Evolutionary conservation across 2,329 filamentous ascomycete species (phyloP), one percentile per base, ranked within the genome.

Genomic region (Hymenoscyphus salicellus): DNA sequence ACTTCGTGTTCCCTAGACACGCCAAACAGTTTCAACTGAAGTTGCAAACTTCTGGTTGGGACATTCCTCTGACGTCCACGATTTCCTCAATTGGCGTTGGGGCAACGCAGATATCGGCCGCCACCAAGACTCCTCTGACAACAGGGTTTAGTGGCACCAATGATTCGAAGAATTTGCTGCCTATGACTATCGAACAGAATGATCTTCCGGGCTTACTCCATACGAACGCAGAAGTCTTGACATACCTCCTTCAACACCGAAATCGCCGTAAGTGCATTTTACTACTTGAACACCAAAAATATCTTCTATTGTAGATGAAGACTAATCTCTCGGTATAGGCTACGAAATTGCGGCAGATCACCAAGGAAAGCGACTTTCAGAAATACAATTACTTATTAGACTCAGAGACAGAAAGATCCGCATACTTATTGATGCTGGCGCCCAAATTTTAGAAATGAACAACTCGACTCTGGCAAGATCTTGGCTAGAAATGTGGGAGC

Each of bases 131-230:
- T 16, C 71, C 76, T 1, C 66, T 81, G 1, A 89, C 87, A 0
- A 90, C 88, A 0, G 89, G 89, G 0, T 92, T 93, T 72, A 89
- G 86, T 7, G 89, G 89, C 0, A 92, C 89, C 0, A 91, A 90
- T 55, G 89, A 92, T 71, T 86, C 84, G 23, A 79, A 82, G 43
- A 77, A 75, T 0, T 78, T 89, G 38, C 75, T 91, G 0, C 89
- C 89, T 0, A 73, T 86, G n/a, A 86, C 80, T 0, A 85, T 91
- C 23, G 73, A 77, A 23, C 88, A 91, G 60, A 75, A 84, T 0
- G 87, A 92, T 65, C 78, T 92, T 0, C 76, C 79, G 0, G 74
- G 78, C 0, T 78, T 90, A 0, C 70, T 75, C 0, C 84, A 89
- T 57, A 90, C 87, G 0, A 90, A 87, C 63, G 87, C 87, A 0